These are phyloP conservation scores for Fusarium praegraminearum DNA, from an alignment of 2,329 filamentous ascomycete genomes.

Conservation along the genomic window DNA sequence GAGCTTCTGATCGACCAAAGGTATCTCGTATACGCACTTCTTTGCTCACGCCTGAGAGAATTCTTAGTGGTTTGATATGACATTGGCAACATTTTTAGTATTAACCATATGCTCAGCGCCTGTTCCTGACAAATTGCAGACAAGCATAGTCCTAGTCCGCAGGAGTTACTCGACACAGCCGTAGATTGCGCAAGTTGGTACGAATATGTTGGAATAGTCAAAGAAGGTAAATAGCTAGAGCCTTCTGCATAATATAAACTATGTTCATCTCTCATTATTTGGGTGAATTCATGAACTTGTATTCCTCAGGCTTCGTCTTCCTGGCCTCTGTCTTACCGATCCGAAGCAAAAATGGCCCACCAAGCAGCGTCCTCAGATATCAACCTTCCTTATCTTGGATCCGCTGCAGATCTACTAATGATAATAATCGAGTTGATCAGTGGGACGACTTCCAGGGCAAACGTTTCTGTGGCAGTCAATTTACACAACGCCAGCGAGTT, in stretches of 20 bases:
- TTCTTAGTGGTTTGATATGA: not conserved
- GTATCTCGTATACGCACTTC: not conserved
- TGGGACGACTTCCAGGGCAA: no score
- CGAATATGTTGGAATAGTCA: not conserved
- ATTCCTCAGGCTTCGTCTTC: not conserved
- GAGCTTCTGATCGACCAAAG: no score
- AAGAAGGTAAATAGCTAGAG: not conserved
- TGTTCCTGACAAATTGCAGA: not conserved
- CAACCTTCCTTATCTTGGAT: no score
- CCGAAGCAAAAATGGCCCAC: no score
- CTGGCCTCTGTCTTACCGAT: not conserved
- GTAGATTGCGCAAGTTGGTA: not conserved
- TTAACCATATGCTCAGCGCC: no score
- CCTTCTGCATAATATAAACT: not conserved
- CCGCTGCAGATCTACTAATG: no score
- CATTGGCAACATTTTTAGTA: not conserved
- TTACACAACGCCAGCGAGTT: not conserved
- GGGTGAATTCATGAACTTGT: not conserved
- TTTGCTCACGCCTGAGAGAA: fast-evolving
- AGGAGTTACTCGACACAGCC: not conserved
- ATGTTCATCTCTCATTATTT: not conserved
- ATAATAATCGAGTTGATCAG: no score
- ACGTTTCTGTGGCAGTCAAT: no score
- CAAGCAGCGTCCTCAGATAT: no score
- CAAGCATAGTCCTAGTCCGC: not conserved